phyloP scores from a whole-genome alignment of 768 basidiomycete species.

The Auricularia heimuer region DNA sequence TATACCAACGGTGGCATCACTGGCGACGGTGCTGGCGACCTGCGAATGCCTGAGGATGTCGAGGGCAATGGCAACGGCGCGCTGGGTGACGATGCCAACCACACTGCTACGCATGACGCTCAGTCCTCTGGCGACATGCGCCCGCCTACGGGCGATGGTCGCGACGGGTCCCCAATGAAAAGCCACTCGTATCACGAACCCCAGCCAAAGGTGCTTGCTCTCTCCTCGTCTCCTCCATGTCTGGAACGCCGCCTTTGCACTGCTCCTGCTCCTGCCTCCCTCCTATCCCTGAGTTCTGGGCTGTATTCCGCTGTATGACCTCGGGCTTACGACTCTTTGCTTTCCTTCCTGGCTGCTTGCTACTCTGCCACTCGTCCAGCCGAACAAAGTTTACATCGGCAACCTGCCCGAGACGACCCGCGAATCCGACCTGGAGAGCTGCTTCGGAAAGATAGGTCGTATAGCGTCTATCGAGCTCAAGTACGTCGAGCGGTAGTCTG shows the following conservation, averaged over 20 bases:
- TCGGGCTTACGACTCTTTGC: slow-evolving; percentile 39
- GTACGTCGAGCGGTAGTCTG: slow-evolving; percentile 34
- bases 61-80: not conserved
- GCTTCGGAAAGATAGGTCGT: slow-evolving; percentile 76
- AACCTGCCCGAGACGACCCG: slow-evolving; percentile 81
- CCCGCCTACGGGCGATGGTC: not conserved
- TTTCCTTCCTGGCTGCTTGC: slow-evolving; percentile 18
- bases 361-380: slow-evolving; percentile 61
- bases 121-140: not conserved
- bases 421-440: slow-evolving; percentile 73
- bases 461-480: slow-evolving; percentile 75
- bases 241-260: slow-evolving; percentile 10
- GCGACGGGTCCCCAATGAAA: not conserved
- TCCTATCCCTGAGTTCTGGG: slow-evolving; percentile 1
- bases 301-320: slow-evolving; percentile 14
- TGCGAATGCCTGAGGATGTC: not conserved
- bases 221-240: slow-evolving; percentile 20
- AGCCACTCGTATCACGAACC: not conserved
- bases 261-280: slow-evolving; percentile 7
- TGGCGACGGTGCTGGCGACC: not conserved
- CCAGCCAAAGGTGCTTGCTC: slow-evolving; percentile 2
- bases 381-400: slow-evolving; percentile 90
- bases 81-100: not conserved
- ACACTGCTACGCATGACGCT: not conserved
- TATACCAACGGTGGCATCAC: not conserved